Conservation (phyloP, 371 early-diverging fungal genomes). For the Parasitella parasitica region DNA sequence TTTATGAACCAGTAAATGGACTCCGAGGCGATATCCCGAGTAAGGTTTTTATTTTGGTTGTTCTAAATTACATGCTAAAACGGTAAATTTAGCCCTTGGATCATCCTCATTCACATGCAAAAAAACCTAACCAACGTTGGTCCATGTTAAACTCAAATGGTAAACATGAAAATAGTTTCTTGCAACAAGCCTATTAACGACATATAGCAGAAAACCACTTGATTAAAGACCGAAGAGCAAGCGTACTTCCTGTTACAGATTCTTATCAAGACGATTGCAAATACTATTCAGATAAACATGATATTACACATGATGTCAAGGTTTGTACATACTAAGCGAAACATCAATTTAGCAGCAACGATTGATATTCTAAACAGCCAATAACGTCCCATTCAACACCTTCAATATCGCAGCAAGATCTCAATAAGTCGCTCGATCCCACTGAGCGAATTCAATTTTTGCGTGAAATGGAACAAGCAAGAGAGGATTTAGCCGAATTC, state of each 20-base stretch:
- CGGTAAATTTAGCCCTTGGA: constrained; percentile 12
- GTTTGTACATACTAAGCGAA: background rate
- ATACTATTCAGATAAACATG: background rate
- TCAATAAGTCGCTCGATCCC: constrained; percentile 7
- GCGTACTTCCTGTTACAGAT: background rate
- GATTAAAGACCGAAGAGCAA: constrained; percentile 12
- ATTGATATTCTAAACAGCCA: constrained; percentile 1
- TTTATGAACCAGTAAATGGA: constrained; percentile 49
- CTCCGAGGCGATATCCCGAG: constrained; percentile 35
- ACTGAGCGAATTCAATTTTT: constrained; percentile 27
- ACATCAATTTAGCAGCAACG: background rate
- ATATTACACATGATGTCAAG: constrained; percentile 1
- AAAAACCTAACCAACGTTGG: background rate
- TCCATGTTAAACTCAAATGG: background rate
- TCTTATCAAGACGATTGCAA: constrained; percentile 2
- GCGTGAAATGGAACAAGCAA: constrained; percentile 45
- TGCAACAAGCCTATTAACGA: background rate
- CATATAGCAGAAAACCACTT: background rate
- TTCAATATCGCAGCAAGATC: background rate
- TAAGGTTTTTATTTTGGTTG: background rate
- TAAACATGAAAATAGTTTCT: background rate
- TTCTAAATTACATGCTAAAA: too few relatives aligned
- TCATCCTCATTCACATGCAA: constrained; percentile 3
- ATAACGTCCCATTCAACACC: constrained; percentile 22
- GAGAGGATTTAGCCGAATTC: constrained; percentile 53